phyloP scores from a whole-genome alignment of 176 grass and related monocot species.

The Pharus latifolius region DNA sequence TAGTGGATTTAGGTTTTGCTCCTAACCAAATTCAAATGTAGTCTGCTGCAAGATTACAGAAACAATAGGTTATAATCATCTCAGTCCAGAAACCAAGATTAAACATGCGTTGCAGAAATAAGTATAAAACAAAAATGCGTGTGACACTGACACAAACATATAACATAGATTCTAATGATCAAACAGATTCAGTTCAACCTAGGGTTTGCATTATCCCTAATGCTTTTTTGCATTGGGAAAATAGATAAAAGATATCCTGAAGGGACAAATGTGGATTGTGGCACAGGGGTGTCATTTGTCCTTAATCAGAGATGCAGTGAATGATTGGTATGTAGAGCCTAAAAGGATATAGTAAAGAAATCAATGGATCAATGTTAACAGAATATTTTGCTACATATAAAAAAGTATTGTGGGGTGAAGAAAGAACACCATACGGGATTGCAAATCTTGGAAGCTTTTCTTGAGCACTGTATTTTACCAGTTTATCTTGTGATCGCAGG shows the following conservation, averaged over 20 bases:
- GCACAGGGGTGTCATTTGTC: constrained; percentile 7
- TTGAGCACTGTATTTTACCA: not conserved
- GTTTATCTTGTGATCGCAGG: not conserved
- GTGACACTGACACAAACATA: not conserved
- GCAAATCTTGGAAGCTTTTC: not conserved
- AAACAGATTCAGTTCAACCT: not conserved
- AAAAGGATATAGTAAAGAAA: constrained; percentile 1
- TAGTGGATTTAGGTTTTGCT: not conserved
- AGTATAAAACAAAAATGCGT: not conserved
- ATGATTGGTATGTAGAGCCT: not conserved
- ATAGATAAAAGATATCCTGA: constrained; percentile 15
- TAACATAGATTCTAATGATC: not conserved
- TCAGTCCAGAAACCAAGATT: too few relatives aligned
- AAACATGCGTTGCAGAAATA: not conserved
- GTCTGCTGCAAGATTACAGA: not conserved
- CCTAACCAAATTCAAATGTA: not conserved
- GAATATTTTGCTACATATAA: not conserved
- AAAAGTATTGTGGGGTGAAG: not conserved
- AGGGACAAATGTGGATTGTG: constrained; percentile 5
- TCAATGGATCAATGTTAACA: not conserved
- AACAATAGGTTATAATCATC: not conserved
- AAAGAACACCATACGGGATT: not conserved
- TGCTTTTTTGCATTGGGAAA: too few relatives aligned
- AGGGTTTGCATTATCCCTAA: too few relatives aligned
- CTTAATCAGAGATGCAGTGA: constrained; percentile 15